Percentiles rank a stretch among this genome's conserved stretches.
Conservation (phyloP, 108 stramenopile species). For the Nannochloropsis oceanica region DNA sequence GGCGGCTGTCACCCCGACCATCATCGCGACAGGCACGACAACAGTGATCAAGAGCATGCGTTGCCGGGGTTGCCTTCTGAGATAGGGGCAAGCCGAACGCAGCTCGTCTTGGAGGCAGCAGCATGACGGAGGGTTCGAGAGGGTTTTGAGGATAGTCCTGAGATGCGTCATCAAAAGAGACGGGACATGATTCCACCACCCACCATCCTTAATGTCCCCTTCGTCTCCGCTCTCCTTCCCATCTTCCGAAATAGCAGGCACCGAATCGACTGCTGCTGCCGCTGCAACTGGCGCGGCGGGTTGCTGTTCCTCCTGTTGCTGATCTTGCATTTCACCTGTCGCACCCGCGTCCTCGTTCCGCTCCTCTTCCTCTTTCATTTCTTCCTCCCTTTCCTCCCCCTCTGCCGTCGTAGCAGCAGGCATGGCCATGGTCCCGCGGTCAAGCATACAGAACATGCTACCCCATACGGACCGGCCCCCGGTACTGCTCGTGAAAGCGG, state of each 20-base stretch:
- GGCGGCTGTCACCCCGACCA: not conserved
- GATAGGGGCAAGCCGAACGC: not conserved
- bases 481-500: not conserved
- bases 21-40: not conserved
- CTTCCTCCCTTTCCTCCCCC: not conserved
- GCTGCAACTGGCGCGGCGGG: not conserved
- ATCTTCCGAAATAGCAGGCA: no score
- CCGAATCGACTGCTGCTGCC: not conserved
- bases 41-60: not conserved
- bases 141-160: not conserved
- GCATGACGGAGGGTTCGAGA: not conserved
- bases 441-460: not conserved
- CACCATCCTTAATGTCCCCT: not conserved
- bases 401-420: not conserved
- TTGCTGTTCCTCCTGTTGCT: not conserved
- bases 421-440: not conserved
- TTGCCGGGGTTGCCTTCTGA: not conserved
- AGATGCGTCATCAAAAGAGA: not conserved
- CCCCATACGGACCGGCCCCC: no score
- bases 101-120: not conserved
- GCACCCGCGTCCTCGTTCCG: not conserved
- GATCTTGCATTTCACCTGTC: not conserved
- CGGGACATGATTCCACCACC: not conserved
- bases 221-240: not conserved
- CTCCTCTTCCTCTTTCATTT: not conserved